Conservation (phyloP, 805 yeast genomes). For the Cyberlindnera americana region DNA sequence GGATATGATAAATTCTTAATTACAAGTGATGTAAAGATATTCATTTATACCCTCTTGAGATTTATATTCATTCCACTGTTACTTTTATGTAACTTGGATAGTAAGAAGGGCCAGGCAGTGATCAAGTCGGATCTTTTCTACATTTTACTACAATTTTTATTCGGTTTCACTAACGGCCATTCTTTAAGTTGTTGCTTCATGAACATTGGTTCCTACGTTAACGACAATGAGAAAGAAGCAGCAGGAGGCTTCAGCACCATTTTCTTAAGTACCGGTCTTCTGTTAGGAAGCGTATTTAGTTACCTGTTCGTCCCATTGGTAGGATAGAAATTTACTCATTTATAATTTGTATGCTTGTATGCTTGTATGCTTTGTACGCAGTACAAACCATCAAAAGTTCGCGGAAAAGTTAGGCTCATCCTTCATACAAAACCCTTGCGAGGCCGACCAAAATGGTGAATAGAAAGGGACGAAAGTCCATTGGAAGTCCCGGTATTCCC, state of each 20-base stretch:
- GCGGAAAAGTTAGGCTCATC: too few species aligned
- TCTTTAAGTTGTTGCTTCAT: constrained; percentile 76
- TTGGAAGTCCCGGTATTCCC: neutral
- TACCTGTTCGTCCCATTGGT: constrained; percentile 51
- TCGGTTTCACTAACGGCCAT: constrained; percentile 90
- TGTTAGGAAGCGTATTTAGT: constrained; percentile 74
- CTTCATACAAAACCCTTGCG: too few species aligned
- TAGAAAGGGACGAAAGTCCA: neutral
- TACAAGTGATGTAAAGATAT: constrained; percentile 38
- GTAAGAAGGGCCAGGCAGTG: constrained; percentile 20
- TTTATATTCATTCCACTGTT: constrained; percentile 66
- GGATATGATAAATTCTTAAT: constrained; percentile 44
- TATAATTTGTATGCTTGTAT: neutral
- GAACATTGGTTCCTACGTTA: constrained; percentile 59
- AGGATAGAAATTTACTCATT: constrained; percentile 2
- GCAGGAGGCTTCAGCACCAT: constrained; percentile 93
- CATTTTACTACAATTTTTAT: constrained; percentile 63
- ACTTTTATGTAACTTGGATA: constrained; percentile 55
- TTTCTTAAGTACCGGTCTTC: constrained; percentile 72
- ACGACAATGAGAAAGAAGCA: constrained; percentile 73
- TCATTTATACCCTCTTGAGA: constrained; percentile 55
- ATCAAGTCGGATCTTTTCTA: constrained; percentile 64
- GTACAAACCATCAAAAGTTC: too few species aligned
- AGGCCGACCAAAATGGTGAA: too few species aligned
- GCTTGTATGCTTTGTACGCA: too few species aligned